Base-by-base conservation (phyloP, 164 flowering plant species). In the Platanus orientalis region DNA sequence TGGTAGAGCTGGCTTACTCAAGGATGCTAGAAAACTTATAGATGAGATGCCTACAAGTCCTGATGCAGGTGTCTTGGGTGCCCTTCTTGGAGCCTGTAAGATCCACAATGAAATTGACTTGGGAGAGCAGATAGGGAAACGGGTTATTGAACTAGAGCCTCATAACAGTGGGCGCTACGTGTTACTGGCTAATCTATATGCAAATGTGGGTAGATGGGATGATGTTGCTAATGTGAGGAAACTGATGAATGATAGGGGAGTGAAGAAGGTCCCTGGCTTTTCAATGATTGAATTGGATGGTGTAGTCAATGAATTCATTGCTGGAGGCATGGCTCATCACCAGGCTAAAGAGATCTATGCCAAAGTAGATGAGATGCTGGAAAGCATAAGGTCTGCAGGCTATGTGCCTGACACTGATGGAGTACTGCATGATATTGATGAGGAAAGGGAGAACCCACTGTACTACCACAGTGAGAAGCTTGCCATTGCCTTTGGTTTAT, bases 1-100 rank as follows among this genome's bases (percentile, higher is more conserved):
- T 45, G 49, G 49, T 16, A 45, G 49, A 45, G 49, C 49, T 16
- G 49, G 49, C n/a, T 19, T 45, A 19, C 16, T 45, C 12, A 6
- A 45, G 19, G 49, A 45, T 5, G 49, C 49, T 12, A 45, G n/a
- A 45, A 45, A 45, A 5, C 49, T 45, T 45, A 45, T 45, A 45
- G 49, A 45, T 45, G 49, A 45, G 20, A 45, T 45, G 49, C 49
- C 49, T 45, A 0, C 16, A 4, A 45, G 49, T 45, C 49, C 49
- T 45, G 49, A 45, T 45, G 49, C 49, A 45, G 49, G 49, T 45
- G 49, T 45, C 49, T 45, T 45, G 20, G 49, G 49, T 16, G 49
- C 49, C 49, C 49, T 45, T 45, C 49, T 45, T 45, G 49, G 49
- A 45, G 49, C 49, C 19, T 45, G 49, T 19, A 45, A 19, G 49